These are phyloP conservation scores for Solanum paucissectum DNA, from an alignment of 257 asterid species.

Conservation along the genomic window DNA sequence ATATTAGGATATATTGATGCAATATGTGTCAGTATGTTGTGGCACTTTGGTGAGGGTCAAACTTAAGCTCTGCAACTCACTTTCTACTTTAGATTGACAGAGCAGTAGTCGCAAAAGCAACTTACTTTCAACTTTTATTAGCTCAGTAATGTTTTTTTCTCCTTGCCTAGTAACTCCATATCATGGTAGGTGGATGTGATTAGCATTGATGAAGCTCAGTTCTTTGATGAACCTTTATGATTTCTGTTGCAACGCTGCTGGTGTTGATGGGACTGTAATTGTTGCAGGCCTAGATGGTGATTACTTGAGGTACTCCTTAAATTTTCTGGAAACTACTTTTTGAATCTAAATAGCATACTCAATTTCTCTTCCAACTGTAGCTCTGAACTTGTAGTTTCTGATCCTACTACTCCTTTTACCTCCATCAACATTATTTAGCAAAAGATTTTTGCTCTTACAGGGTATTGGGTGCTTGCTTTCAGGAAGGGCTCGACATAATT, in stretches of 20 bases:
- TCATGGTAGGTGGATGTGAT: slow-evolving; percentile 60
- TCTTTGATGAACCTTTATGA: slow-evolving; percentile 66
- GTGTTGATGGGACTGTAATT: slow-evolving; percentile 37
- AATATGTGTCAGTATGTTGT: not conserved
- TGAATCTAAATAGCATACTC: not conserved
- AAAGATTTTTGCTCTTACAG: not conserved
- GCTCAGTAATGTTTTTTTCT: no score
- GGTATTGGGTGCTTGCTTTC: not conserved
- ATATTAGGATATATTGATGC: not conserved
- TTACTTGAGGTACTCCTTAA: slow-evolving; percentile 51
- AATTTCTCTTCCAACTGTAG: not conserved
- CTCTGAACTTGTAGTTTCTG: not conserved
- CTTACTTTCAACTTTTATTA: no score
- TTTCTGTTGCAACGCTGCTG: slow-evolving; percentile 85
- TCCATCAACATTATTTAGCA: not conserved
- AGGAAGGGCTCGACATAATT: not conserved
- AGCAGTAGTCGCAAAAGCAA: no score
- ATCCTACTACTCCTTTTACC: not conserved
- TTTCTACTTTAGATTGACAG: no score
- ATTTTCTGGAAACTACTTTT: not conserved
- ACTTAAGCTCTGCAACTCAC: not conserved
- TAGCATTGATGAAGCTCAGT: slow-evolving; percentile 88
- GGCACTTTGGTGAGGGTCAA: not conserved
- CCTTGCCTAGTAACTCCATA: not conserved
- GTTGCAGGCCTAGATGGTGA: slow-evolving; percentile 94